Evolutionary conservation across 805 yeast genomes (phyloP).

Genomic region (Ogataea nonfermentans): DNA sequence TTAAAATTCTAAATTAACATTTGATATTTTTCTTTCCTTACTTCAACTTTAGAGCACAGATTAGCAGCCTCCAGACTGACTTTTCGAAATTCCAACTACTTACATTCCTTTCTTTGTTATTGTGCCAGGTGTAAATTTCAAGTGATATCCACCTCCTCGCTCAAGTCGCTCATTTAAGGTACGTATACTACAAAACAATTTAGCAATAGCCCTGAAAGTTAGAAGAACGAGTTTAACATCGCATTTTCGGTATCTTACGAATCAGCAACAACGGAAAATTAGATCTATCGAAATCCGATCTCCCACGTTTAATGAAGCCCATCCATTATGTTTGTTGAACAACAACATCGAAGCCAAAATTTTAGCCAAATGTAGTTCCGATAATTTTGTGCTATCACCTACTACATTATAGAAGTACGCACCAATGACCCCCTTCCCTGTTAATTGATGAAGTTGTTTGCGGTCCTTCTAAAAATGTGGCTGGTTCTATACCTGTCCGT

Average conservation of each 20-base stretch:
- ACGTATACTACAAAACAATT: slow-evolving; percentile 1
- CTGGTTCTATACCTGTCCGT: background rate
- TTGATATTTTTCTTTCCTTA: background rate
- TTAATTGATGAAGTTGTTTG: too few relatives aligned
- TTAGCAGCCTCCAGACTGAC: slow-evolving; percentile 3
- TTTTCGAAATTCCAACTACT: slow-evolving; percentile 26
- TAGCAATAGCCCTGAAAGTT: too few relatives aligned
- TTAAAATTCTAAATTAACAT: background rate
- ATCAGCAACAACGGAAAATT: background rate
- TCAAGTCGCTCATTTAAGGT: slow-evolving; percentile 10
- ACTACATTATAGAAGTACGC: too few relatives aligned
- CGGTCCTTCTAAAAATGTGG: background rate
- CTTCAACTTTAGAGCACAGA: background rate
- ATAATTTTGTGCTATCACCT: too few relatives aligned
- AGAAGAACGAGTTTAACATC: too few relatives aligned
- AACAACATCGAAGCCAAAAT: too few relatives aligned
- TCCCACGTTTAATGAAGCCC: too few relatives aligned
- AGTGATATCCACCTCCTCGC: slow-evolving; percentile 12
- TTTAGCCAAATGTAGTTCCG: too few relatives aligned
- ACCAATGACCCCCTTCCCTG: too few relatives aligned
- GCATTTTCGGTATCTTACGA: background rate
- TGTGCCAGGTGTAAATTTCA: slow-evolving; percentile 1
- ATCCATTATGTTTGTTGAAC: too few relatives aligned
- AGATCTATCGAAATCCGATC: too few relatives aligned
- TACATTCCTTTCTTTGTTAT: slow-evolving; percentile 26